Evolutionary conservation across 2,329 filamentous ascomycete species (phyloP).

Genomic region (Pseudogymnoascus sp.): DNA sequence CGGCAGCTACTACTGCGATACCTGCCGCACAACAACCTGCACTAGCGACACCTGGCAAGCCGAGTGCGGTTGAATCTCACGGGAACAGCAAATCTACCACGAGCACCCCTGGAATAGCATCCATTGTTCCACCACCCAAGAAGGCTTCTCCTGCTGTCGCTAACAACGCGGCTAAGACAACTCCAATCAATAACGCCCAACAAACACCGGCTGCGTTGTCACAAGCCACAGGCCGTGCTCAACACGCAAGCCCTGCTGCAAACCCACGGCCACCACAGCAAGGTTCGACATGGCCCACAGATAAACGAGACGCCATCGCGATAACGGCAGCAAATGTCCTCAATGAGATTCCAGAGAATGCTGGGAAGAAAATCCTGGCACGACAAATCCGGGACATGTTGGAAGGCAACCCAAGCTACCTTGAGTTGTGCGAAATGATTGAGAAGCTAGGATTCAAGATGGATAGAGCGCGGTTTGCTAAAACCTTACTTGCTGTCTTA

Average conservation of each 20-base stretch:
- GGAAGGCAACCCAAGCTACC: slow-evolving; percentile 10
- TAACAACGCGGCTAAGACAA: background rate
- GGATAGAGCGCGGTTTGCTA: slow-evolving; percentile 10
- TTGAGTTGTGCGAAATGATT: slow-evolving; percentile 13
- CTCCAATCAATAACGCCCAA: background rate
- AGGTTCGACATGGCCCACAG: slow-evolving; percentile 5
- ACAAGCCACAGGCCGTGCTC: background rate
- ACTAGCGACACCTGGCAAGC: background rate
- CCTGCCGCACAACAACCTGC: background rate
- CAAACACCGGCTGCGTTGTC: background rate
- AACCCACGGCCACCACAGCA: background rate
- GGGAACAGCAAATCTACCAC: background rate
- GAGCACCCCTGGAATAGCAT: background rate
- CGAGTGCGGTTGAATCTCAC: background rate
- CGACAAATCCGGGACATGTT: slow-evolving; percentile 9
- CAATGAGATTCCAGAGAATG: slow-evolving; percentile 9
- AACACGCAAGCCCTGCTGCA: background rate
- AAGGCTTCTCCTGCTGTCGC: background rate
- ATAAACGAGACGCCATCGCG: slow-evolving; percentile 3
- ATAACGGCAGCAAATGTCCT: slow-evolving; percentile 6
- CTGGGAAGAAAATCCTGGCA: slow-evolving; percentile 7
- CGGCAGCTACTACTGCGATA: background rate
- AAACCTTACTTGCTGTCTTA: slow-evolving; percentile 7
- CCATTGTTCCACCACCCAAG: background rate
- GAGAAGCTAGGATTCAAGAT: slow-evolving; percentile 10